These are phyloP conservation scores for Sporothrix variecibatus DNA, from an alignment of 2,329 filamentous ascomycete species.

Conservation along the genomic window DNA sequence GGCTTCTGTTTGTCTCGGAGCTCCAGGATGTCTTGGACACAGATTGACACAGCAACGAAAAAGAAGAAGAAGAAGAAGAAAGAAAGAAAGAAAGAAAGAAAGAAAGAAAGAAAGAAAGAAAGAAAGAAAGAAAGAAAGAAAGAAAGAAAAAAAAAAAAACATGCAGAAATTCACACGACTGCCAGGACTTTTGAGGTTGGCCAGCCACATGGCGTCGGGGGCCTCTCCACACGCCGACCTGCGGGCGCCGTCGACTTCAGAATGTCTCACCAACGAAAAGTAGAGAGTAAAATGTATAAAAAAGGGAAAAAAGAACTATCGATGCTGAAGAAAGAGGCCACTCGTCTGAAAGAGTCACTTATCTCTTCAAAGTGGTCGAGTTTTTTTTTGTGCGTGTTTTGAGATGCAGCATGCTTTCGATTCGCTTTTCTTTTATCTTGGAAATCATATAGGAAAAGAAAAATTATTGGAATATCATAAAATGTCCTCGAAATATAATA, in stretches of 20 bases:
- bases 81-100: too few relatives aligned
- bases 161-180: background rate
- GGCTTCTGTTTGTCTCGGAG: background rate
- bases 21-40: background rate
- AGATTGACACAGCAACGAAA: background rate
- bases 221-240: constrained; percentile 1
- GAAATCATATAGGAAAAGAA: background rate
- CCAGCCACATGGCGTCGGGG: background rate
- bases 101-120: background rate
- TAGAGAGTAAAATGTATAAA: background rate
- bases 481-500: too few relatives aligned
- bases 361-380: too few relatives aligned
- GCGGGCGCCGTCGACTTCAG: background rate
- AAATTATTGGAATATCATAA: background rate
- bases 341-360: too few relatives aligned
- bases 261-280: background rate
- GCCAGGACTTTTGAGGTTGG: background rate
- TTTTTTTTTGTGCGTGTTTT: too few relatives aligned
- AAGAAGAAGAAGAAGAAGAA: background rate
- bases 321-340: background rate
- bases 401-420: too few relatives aligned
- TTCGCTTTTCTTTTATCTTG: too few relatives aligned
- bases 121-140: background rate
- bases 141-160: background rate
- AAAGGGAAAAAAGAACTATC: background rate